Conservation (phyloP, 2,329 filamentous ascomycete genomes). For the Aspergillus sp. region DNA sequence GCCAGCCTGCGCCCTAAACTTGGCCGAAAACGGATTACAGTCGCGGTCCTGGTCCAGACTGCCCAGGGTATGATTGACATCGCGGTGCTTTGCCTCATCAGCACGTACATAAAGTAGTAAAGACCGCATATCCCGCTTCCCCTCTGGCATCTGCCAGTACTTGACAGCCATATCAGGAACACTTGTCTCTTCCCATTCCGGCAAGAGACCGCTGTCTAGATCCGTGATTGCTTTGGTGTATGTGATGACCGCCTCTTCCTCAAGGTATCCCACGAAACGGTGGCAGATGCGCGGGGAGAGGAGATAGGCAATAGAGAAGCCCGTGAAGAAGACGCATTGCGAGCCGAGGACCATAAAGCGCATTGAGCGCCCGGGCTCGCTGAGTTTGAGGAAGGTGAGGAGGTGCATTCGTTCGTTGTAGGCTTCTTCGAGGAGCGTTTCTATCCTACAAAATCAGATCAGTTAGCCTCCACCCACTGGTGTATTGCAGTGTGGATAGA, state of each 20-base stretch:
- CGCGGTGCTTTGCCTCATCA: constrained; percentile 84
- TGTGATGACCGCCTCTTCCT: constrained; percentile 95
- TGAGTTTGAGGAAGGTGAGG: constrained; percentile 89
- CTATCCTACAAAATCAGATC: constrained; percentile 71
- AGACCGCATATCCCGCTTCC: constrained; percentile 77
- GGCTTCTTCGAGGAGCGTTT: constrained; percentile 83
- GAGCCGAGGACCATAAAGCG: constrained; percentile 85
- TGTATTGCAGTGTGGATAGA: too few species aligned
- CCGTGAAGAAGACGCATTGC: constrained; percentile 96
- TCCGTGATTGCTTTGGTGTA: constrained; percentile 89
- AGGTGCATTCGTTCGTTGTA: constrained; percentile 96
- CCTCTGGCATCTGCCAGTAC: constrained; percentile 95
- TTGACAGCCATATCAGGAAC: constrained; percentile 86
- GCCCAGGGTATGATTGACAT: constrained; percentile 92
- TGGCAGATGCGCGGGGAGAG: constrained; percentile 84
- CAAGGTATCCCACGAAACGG: constrained; percentile 93
- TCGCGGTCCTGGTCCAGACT: constrained; percentile 84
- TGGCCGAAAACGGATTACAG: constrained; percentile 86
- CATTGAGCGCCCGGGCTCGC: constrained; percentile 84
- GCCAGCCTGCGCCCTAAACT: constrained; percentile 43
- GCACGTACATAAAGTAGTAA: constrained; percentile 84
- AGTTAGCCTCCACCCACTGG: too few species aligned
- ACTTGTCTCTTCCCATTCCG: constrained; percentile 73
- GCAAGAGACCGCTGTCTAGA: constrained; percentile 78
- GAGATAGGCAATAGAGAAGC: constrained; percentile 85